Conservation (phyloP, 179 eudicot genomes). For the Corrigiola litoralis region DNA sequence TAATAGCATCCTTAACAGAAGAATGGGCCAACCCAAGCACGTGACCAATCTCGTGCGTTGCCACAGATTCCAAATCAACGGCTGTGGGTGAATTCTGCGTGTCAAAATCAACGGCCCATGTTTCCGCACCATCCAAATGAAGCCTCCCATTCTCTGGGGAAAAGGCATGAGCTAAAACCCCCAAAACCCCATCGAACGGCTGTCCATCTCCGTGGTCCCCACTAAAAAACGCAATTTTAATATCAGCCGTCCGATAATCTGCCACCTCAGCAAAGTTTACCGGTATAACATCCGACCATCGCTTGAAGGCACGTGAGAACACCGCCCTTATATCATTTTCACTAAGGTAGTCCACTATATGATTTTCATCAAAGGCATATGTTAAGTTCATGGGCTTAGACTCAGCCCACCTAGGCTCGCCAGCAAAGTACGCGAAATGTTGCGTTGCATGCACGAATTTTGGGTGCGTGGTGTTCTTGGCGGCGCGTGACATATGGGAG, state of each 20-base stretch:
- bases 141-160: slow-evolving; percentile 79
- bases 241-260: slow-evolving; percentile 43
- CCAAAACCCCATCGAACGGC: slow-evolving; percentile 76
- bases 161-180: slow-evolving; percentile 74
- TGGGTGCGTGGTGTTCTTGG: not conserved
- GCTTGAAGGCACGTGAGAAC: slow-evolving; percentile 55
- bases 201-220: slow-evolving; percentile 92
- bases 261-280: slow-evolving; percentile 46
- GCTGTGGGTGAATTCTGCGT: slow-evolving; percentile 44
- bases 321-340: slow-evolving; percentile 33
- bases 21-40: slow-evolving; percentile 80
- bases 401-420: slow-evolving; percentile 59
- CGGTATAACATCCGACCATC: slow-evolving; percentile 81
- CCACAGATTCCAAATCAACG: slow-evolving; percentile 83
- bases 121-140: slow-evolving; percentile 71
- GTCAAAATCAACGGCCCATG: slow-evolving; percentile 72
- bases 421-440: slow-evolving; percentile 49
- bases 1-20: slow-evolving; percentile 55
- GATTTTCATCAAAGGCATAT: slow-evolving; percentile 43
- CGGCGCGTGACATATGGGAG: not conserved
- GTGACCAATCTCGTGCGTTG: slow-evolving; percentile 91
- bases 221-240: slow-evolving; percentile 54
- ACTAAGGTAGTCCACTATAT: slow-evolving; percentile 35
- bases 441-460: slow-evolving; percentile 29
- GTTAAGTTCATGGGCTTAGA: slow-evolving; percentile 37